Base-by-base conservation (phyloP, 345 rosid genomes). In the Diplotaxis tenuifolia region DNA sequence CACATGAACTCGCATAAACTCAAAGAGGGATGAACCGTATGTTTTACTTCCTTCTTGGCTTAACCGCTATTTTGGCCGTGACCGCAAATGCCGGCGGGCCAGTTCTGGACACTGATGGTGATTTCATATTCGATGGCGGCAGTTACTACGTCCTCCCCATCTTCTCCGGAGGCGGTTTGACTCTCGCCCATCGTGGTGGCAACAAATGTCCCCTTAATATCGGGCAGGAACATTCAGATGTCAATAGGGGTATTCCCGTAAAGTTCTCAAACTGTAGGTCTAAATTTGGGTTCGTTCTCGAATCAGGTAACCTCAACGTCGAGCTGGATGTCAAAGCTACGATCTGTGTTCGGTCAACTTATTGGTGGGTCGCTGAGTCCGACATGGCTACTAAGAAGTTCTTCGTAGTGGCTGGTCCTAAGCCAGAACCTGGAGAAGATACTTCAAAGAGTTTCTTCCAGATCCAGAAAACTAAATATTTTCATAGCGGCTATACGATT, bases 401-500 rank as follows among this genome's bases (percentile, higher is more conserved):
- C 27, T 20, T 59, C 16, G 70, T 85, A 60, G 78, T 49, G 1
- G 79, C 78, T 23, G 88, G 83, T 9, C 85, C 87, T 12, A 78
- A 72, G 3, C 83, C 68, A 61, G 84, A 87, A 31, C 4, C 55
- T 50, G 55, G 10, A 50, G 83, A 15, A 1, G 65, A 74, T 14
- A 84, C 88, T 1, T 4, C 49, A 0, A 71, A 62, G 80, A 90
- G 84, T 61, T 90, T 50, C 55, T 50, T 50, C 11, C 55, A 50
- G 55, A 50, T 50, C 55, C 73, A 79, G 77, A 83, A 78, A 80
- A 4, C 67, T n/a, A 75, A 55, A 6, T 68, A 69, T 76, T 64
- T 31, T 53, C 29, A 0, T 21, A 22, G 2, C 14, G 65, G 7
- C 57, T 87, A 84, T 82, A 88, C 86, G 81, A 80, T 90, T 60